Evolutionary conservation across 2,329 filamentous ascomycete genomes (phyloP).

Genomic region (Penicillium sp.): DNA sequence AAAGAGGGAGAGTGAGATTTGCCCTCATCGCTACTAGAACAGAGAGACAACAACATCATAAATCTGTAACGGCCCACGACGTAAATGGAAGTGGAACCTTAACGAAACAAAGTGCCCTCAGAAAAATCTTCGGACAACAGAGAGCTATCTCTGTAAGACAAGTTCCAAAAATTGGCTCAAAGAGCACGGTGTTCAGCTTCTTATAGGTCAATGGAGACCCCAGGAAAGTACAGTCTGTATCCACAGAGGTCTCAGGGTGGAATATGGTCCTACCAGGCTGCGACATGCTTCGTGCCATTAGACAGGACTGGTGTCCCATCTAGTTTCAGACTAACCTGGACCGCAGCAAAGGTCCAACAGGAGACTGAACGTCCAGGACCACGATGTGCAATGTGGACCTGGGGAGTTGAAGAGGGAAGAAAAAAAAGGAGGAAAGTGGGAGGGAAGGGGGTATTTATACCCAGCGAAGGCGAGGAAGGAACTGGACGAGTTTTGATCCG

Average conservation of each 20-base stretch:
- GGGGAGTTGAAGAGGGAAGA: background rate
- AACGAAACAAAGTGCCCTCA: too few relatives aligned
- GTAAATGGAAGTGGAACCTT: too few relatives aligned
- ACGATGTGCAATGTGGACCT: background rate
- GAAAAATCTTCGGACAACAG: background rate
- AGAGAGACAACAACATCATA: too few relatives aligned
- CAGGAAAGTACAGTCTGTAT: background rate
- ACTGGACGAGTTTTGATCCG: too few relatives aligned
- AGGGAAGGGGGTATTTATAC: too few relatives aligned
- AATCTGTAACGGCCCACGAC: too few relatives aligned
- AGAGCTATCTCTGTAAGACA: background rate
- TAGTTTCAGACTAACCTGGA: background rate
- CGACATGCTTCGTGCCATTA: background rate
- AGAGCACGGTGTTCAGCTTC: background rate
- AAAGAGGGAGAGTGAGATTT: constrained; percentile 6
- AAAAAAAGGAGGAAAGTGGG: background rate
- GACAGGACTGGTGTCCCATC: background rate
- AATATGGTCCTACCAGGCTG: background rate
- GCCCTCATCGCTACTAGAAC: too few relatives aligned
- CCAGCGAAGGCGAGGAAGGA: too few relatives aligned
- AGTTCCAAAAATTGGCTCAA: background rate
- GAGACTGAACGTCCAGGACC: background rate
- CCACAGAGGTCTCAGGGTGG: background rate
- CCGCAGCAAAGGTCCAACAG: background rate
- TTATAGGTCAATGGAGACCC: background rate